A percentile compares a stretch with the other conserved stretches of the same genome.
Evolutionary conservation across 192 early-diverging fungal genomes (phyloP).

Genomic region (Coemansia guatemalensis): DNA sequence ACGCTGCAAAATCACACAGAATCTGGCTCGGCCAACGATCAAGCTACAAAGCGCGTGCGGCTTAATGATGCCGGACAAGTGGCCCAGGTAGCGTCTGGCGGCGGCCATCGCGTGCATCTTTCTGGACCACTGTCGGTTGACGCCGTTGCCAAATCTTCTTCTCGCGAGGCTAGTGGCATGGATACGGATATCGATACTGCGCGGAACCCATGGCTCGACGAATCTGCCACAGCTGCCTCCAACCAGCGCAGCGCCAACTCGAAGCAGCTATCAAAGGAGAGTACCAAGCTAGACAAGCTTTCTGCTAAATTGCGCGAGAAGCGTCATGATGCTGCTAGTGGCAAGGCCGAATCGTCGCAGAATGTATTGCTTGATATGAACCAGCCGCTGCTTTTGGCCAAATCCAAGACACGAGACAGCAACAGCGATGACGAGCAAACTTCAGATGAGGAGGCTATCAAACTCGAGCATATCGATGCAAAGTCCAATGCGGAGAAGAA

Average conservation of each 20-base stretch:
- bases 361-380: slow-evolving; percentile 71
- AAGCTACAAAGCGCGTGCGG: slow-evolving; percentile 38
- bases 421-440: slow-evolving; percentile 18
- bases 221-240: slow-evolving; percentile 40
- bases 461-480: slow-evolving; percentile 18
- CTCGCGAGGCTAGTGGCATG: background rate
- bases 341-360: slow-evolving; percentile 33
- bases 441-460: background rate
- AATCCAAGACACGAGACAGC: slow-evolving; percentile 5
- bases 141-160: slow-evolving; percentile 6
- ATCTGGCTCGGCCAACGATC: slow-evolving; percentile 1
- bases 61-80: slow-evolving; percentile 55
- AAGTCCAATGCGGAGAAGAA: slow-evolving; percentile 40
- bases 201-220: slow-evolving; percentile 79
- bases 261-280: slow-evolving; percentile 50
- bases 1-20: slow-evolving; percentile 31
- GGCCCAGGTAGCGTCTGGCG: slow-evolving; percentile 53
- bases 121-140: slow-evolving; percentile 59
- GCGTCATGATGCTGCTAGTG: slow-evolving; percentile 33
- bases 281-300: slow-evolving; percentile 64
- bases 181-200: slow-evolving; percentile 28
- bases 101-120: slow-evolving; percentile 56
- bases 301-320: slow-evolving; percentile 66
- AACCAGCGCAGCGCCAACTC: slow-evolving; percentile 51
- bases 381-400: slow-evolving; percentile 53